Base-by-base conservation (phyloP, 2,329 filamentous ascomycete genomes). In the Pezicula rhizophila region DNA sequence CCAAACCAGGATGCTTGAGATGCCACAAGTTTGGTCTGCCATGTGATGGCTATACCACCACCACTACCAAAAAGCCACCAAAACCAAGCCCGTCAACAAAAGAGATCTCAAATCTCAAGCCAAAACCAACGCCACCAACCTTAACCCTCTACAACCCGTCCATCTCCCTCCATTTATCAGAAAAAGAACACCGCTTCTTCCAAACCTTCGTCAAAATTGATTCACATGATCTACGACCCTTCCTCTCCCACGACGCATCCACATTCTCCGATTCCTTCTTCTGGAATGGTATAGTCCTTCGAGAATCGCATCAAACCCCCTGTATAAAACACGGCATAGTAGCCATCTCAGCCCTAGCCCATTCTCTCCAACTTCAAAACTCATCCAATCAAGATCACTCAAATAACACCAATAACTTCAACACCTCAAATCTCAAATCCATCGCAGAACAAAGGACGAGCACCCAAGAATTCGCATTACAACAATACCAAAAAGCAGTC, bases 191-290 rank as follows among this genome's bases (percentile, higher is more conserved):
- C 20, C 45, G 46, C 2, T 62, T 60, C 41, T 60, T 62, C 42
- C 53, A 57, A 39, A 45, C 40, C 14, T 61, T 60, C 39, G 35
- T 57, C 5, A 50, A 31, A 31, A 31, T 31, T 7, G 28, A 31
- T 31, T 31, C 28, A 10, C 28, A 31, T 11, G 28, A 31, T 12
- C 5, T 31, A 31, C 8, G 28, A 12, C 28, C 28, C 28, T 31
- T 31, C 28, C 28, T 31, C 8, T 31, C 28, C 28, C 28, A 57
- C n/a, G 50, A 58, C 37, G 43, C 53, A 3, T 50, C 52, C 1
- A 38, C 8, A 50, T 54, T 28, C 46, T 56, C 17, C 41, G 78
- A 84, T 59, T 75, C 74, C 18, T 70, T 73, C 3, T 85, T 85
- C 59, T 60, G 58, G 57, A 52, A 52, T 12, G 45, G 48, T 31